Conservation (phyloP, 2,329 filamentous ascomycete species). For the Epichloe sibirici region DNA sequence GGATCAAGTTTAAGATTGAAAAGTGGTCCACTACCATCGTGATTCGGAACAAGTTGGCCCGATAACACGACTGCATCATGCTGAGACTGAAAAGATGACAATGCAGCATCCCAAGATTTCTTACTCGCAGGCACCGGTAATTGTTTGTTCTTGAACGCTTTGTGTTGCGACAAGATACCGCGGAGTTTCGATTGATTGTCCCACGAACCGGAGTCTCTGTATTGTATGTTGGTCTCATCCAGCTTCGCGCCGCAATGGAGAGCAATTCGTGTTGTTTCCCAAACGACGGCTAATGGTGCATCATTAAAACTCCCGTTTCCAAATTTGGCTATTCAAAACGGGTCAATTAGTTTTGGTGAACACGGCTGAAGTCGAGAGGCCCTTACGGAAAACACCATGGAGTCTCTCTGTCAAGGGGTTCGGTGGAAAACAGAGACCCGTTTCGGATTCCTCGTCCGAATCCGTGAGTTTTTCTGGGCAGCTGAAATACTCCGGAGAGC, state of each 20-base stretch:
- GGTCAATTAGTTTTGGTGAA: neutral
- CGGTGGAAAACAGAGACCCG: too few relatives aligned
- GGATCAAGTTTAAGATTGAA: conserved; percentile 37
- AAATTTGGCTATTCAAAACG: conserved; percentile 21
- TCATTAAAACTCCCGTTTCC: conserved; percentile 25
- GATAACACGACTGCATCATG: conserved; percentile 30
- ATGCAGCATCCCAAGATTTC: conserved; percentile 33
- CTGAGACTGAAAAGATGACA: conserved; percentile 23
- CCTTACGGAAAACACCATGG: conserved; percentile 28
- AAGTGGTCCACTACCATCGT: conserved; percentile 22
- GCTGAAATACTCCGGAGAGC: conserved; percentile 9
- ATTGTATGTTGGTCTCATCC: conserved; percentile 20
- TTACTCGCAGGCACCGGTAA: conserved; percentile 35
- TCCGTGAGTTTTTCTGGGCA: conserved; percentile 8
- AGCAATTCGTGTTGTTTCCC: conserved; percentile 39
- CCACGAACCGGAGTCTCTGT: conserved; percentile 24
- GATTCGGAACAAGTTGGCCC: conserved; percentile 27
- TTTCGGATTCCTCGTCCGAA: neutral
- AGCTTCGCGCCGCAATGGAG: conserved; percentile 32
- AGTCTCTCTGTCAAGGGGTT: conserved; percentile 17
- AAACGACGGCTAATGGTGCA: conserved; percentile 36
- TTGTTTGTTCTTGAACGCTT: conserved; percentile 28
- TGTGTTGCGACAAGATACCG: conserved; percentile 24
- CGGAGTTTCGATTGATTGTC: conserved; percentile 32
- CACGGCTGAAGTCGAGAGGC: neutral